phyloP scores from a whole-genome alignment of 2,329 filamentous ascomycete genomes.

The Aspergillus latus region DNA sequence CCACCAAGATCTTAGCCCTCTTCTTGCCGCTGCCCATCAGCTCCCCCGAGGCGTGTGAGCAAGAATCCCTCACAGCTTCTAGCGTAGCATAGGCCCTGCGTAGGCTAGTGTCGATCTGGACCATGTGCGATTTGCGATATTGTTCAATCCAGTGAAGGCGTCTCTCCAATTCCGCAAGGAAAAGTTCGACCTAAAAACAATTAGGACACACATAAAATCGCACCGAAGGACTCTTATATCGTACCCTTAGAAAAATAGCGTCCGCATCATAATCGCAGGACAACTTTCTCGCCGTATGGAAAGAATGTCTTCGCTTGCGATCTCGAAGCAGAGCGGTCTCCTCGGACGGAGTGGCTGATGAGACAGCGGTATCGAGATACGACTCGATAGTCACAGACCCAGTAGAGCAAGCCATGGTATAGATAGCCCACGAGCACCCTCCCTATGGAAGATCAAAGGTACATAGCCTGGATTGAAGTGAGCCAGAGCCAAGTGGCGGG shows the following conservation, averaged over 20 bases:
- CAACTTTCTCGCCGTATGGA: slow-evolving; percentile 43
- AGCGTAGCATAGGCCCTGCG: slow-evolving; percentile 82
- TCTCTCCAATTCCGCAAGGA: slow-evolving; percentile 76
- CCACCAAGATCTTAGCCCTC: slow-evolving; percentile 83
- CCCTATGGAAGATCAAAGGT: slow-evolving; percentile 12
- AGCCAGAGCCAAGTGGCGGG: slow-evolving; percentile 3
- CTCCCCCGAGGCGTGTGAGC: slow-evolving; percentile 85
- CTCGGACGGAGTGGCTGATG: slow-evolving; percentile 33
- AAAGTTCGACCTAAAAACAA: slow-evolving; percentile 44
- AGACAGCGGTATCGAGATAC: slow-evolving; percentile 28
- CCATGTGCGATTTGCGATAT: slow-evolving; percentile 77
- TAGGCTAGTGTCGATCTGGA: slow-evolving; percentile 79
- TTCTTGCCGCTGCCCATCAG: slow-evolving; percentile 83
- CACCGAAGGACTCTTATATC: slow-evolving; percentile 3
- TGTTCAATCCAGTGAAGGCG: slow-evolving; percentile 85
- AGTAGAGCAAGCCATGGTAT: slow-evolving; percentile 40
- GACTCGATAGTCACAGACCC: slow-evolving; percentile 43
- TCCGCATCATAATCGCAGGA: slow-evolving; percentile 47
- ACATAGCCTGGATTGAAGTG: slow-evolving; percentile 17
- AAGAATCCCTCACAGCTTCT: slow-evolving; percentile 81
- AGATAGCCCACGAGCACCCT: slow-evolving; percentile 6
- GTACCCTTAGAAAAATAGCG: slow-evolving; percentile 46
- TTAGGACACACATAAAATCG: slow-evolving; percentile 1
- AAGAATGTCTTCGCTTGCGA: slow-evolving; percentile 47
- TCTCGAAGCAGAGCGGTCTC: slow-evolving; percentile 38